Conservation (phyloP, 2,329 filamentous ascomycete genomes). For the Trichoderma asperellum region DNA sequence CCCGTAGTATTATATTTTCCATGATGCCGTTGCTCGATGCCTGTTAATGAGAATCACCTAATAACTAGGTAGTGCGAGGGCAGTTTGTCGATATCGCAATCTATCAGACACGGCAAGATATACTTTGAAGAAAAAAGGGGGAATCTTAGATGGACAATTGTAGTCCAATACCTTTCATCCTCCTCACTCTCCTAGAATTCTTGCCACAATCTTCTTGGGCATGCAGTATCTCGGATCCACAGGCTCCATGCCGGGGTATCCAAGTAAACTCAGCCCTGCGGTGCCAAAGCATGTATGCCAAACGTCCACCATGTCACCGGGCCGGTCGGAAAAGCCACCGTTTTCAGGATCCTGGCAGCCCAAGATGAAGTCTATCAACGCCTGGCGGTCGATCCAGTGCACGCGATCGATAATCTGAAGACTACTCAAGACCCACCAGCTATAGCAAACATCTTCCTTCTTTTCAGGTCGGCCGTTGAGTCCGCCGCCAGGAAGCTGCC, state of each 20-base stretch:
- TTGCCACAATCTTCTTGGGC: conserved; percentile 68
- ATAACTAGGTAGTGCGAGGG: conserved; percentile 76
- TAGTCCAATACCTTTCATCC: conserved; percentile 3
- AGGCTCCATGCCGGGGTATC: conserved; percentile 73
- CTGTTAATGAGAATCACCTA: conserved; percentile 48
- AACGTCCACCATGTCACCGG: conserved; percentile 94
- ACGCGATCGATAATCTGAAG: conserved; percentile 84
- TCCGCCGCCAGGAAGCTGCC: conserved; percentile 84
- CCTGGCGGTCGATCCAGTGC: conserved; percentile 89
- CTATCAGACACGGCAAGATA: background rate
- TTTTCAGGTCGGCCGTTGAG: conserved; percentile 96
- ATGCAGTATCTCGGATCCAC: conserved; percentile 90
- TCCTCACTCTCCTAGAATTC: conserved; percentile 51
- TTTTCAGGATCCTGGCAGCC: conserved; percentile 82
- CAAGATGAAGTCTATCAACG: conserved; percentile 81
- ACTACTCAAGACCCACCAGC: conserved; percentile 97
- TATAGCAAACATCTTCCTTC: conserved; percentile 95
- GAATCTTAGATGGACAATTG: background rate
- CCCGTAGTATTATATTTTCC: conserved; percentile 71
- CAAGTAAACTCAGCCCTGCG: conserved; percentile 82
- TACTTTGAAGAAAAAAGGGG: background rate
- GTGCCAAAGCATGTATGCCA: conserved; percentile 93
- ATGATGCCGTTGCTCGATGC: conserved; percentile 39
- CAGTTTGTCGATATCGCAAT: background rate
- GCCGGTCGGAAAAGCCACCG: conserved; percentile 87